Conservation (phyloP, 495 filamentous ascomycete species). For the Elasticomyces elasticus region DNA sequence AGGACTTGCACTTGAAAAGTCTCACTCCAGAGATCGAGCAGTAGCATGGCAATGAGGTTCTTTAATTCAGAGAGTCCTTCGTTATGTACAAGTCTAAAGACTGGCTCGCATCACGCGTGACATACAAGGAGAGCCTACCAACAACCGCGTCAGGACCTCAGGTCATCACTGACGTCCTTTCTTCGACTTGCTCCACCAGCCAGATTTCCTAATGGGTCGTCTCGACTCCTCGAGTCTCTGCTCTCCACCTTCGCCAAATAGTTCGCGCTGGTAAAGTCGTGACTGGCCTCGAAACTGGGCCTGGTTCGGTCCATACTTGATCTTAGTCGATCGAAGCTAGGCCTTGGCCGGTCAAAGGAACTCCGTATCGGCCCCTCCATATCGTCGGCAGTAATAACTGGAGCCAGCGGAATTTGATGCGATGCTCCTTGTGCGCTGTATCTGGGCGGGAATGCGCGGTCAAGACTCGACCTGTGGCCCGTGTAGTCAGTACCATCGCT, state of each 20-base stretch:
- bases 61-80: too few relatives aligned
- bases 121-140: too few relatives aligned
- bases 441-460: constrained; percentile 13
- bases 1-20: too few relatives aligned
- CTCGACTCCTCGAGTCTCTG: constrained; percentile 1
- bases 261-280: constrained; percentile 83
- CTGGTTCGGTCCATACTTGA: constrained; percentile 63
- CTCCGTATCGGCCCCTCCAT: background rate
- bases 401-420: constrained; percentile 28
- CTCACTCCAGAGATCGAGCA: too few relatives aligned
- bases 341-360: constrained; percentile 43
- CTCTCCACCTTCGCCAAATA: constrained; percentile 69
- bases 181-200: constrained; percentile 5
- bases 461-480: constrained; percentile 38
- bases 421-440: constrained; percentile 20
- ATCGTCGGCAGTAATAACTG: constrained; percentile 12
- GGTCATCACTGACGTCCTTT: constrained; percentile 7
- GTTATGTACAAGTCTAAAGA: too few relatives aligned
- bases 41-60: too few relatives aligned
- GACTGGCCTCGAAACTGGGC: constrained; percentile 72
- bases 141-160: too few relatives aligned
- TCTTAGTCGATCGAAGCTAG: constrained; percentile 69
- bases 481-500: constrained; percentile 93
- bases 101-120: too few relatives aligned
- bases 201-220: background rate